A percentile compares a stretch with the other conserved stretches of the same genome.
These are phyloP conservation scores for Xylariaceae sp. DNA, from an alignment of 2,329 filamentous ascomycete genomes.

Conservation along the genomic window DNA sequence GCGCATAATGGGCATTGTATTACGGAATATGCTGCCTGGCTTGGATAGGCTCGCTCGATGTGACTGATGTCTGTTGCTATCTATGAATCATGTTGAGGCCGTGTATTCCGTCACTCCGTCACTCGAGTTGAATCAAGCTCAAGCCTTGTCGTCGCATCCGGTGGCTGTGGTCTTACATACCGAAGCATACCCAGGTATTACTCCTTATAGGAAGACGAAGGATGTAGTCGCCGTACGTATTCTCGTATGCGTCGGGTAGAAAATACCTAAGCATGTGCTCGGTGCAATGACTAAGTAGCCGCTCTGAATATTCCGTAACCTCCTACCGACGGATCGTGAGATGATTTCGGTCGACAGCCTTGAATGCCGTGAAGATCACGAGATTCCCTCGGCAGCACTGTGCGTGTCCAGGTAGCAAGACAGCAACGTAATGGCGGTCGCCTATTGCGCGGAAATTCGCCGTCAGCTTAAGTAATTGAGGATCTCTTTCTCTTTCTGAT, in stretches of 20 bases:
- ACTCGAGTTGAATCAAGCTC: background rate
- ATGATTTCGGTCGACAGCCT: background rate
- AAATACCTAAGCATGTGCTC: no score
- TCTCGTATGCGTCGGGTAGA: no score
- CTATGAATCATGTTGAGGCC: no score
- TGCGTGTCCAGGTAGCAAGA: background rate
- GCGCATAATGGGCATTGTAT: no score
- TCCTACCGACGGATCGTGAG: background rate
- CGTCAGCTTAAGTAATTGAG: background rate
- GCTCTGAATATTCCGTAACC: background rate
- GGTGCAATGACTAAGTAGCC: background rate
- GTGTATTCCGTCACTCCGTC: no score
- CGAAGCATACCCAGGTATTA: background rate
- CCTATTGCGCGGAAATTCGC: background rate
- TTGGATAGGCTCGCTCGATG: no score
- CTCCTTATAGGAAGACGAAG: no score
- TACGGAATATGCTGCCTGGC: no score
- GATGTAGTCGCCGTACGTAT: no score
- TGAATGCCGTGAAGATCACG: no score
- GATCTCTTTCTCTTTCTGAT: background rate
- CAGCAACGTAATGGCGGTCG: background rate
- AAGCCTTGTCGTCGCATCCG: background rate
- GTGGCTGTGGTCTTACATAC: background rate
- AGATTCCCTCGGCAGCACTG: background rate
- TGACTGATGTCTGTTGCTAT: no score